Evolutionary conservation across 148 eudicot species (phyloP).

Genomic region (Oxyria digyna): DNA sequence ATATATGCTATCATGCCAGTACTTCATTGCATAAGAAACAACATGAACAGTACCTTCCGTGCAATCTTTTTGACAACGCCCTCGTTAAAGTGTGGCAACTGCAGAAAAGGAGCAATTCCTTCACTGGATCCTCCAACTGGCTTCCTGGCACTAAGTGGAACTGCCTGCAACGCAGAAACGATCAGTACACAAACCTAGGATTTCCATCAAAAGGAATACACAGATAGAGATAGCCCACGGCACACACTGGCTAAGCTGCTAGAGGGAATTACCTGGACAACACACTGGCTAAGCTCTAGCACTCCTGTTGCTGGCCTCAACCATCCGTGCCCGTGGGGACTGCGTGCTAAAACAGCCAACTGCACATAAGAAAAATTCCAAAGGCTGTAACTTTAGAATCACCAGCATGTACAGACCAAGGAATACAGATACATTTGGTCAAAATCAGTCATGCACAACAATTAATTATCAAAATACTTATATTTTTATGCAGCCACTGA

Average conservation of each 20-base stretch:
- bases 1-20: neutral
- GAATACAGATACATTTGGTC: neutral
- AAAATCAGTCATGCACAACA: neutral
- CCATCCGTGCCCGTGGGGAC: conserved; percentile 93
- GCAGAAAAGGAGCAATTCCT: conserved; percentile 85
- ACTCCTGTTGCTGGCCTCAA: conserved; percentile 92
- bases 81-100: conserved; percentile 89
- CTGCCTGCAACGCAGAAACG: conserved; percentile 48
- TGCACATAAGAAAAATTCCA: conserved; percentile 14
- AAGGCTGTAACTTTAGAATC: neutral
- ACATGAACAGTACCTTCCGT: conserved; percentile 45
- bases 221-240: neutral
- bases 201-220: neutral
- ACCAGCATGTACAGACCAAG: neutral
- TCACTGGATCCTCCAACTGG: conserved; percentile 62
- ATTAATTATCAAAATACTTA: neutral
- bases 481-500: conserved; percentile 3
- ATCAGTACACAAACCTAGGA: neutral
- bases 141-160: conserved; percentile 86
- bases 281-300: conserved; percentile 79
- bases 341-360: conserved; percentile 87
- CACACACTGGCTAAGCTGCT: conserved; percentile 46
- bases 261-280: conserved; percentile 53
- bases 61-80: conserved; percentile 57
- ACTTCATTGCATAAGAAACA: neutral